phyloP scores from a whole-genome alignment of 2,329 filamentous ascomycete genomes.

The Rugonectria rugulosa region DNA sequence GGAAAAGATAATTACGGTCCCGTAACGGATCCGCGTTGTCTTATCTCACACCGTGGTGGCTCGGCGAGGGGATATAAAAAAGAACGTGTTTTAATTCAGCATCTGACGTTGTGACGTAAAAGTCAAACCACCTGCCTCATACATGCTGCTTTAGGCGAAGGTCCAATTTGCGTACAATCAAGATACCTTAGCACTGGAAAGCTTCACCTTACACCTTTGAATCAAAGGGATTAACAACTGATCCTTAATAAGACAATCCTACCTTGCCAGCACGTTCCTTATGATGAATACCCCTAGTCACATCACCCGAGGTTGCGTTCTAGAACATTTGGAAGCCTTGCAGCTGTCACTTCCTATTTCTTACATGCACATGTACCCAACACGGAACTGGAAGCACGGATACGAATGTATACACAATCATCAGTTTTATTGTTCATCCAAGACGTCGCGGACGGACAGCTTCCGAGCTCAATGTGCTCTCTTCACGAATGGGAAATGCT shows the following conservation, averaged over 20 bases:
- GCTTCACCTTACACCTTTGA: neutral
- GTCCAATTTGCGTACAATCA: constrained; percentile 15
- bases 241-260: too few species aligned
- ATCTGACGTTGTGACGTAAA: constrained; percentile 31
- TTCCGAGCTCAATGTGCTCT: constrained; percentile 1
- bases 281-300: too few species aligned
- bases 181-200: neutral
- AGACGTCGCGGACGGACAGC: neutral
- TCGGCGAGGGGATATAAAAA: constrained; percentile 14
- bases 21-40: constrained; percentile 19
- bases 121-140: constrained; percentile 21
- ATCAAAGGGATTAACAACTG: neutral
- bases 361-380: too few species aligned
- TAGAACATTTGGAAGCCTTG: constrained; percentile 9
- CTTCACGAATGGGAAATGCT: neutral
- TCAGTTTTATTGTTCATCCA: too few species aligned
- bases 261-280: too few species aligned
- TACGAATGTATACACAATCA: too few species aligned
- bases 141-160: constrained; percentile 9
- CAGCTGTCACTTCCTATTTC: neutral
- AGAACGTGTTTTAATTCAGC: constrained; percentile 28
- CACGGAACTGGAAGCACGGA: too few species aligned
- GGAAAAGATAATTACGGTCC: constrained; percentile 2
- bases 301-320: neutral
- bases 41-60: constrained; percentile 10